Evolutionary conservation across 2,329 filamentous ascomycete genomes (phyloP).

Genomic region (Colletotrichum horii): DNA sequence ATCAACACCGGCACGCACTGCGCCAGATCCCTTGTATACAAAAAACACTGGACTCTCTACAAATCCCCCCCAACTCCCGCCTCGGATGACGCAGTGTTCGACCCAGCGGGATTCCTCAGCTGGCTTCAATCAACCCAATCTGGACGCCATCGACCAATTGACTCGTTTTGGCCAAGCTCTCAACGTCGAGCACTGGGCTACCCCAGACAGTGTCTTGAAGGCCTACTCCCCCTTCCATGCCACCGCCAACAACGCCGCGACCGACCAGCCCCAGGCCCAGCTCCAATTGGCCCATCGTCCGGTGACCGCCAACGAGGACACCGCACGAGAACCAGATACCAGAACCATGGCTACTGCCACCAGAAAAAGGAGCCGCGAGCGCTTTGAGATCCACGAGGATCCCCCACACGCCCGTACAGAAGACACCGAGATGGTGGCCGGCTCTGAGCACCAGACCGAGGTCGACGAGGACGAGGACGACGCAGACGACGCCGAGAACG

Average conservation of each 20-base stretch:
- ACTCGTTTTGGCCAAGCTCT: conserved; percentile 16
- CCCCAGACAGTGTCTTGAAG: conserved; percentile 14
- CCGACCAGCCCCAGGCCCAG: not conserved
- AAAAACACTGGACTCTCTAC: not conserved
- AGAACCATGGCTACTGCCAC: conserved; percentile 13
- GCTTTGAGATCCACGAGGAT: conserved; percentile 57
- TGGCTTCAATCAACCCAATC: conserved; percentile 15
- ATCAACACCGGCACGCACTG: not conserved
- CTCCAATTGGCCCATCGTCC: conserved; percentile 17
- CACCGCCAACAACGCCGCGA: not conserved
- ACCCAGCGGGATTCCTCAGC: conserved; percentile 20
- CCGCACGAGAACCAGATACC: not conserved
- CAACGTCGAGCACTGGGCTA: conserved; percentile 19
- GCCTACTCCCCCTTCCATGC: conserved; percentile 16
- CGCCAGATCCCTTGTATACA: not conserved
- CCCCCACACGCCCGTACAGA: conserved; percentile 43
- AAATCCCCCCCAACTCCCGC: not conserved
- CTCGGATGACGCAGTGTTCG: conserved; percentile 22
- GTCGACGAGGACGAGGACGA: conserved; percentile 46
- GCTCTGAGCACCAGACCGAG: conserved; percentile 41
- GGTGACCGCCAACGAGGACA: conserved; percentile 7
- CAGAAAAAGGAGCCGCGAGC: conserved; percentile 34
- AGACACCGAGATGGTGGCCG: conserved; percentile 55
- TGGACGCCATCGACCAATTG: conserved; percentile 20
- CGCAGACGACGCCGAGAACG: conserved; percentile 39